phyloP scores from a whole-genome alignment of 345 rosid genomes.

The Clarkia xantiana region DNA sequence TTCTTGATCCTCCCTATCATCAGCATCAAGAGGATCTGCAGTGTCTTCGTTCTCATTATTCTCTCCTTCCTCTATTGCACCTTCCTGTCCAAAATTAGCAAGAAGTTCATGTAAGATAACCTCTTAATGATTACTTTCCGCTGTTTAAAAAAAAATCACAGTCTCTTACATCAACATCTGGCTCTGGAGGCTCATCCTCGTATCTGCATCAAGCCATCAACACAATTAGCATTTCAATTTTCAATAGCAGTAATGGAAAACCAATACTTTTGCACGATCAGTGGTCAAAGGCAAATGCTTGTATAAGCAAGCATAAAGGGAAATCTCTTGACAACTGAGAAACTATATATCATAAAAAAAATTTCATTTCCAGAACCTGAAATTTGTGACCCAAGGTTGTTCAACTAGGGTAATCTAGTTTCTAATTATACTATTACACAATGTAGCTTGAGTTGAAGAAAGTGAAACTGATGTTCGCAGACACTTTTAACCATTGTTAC shows the following conservation, averaged over 20 bases:
- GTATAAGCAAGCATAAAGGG: too few relatives aligned
- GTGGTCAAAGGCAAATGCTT: neutral
- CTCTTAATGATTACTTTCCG: neutral
- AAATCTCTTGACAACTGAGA: too few relatives aligned
- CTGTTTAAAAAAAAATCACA: neutral
- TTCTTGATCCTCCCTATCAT: conserved; percentile 37
- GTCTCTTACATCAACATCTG: conserved; percentile 57
- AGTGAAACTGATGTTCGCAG: too few relatives aligned
- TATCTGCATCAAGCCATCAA: conserved; percentile 33
- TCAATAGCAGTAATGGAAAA: neutral
- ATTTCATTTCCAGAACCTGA: too few relatives aligned
- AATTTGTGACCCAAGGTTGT: too few relatives aligned
- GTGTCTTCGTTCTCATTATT: conserved; percentile 40
- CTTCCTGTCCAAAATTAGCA: conserved; percentile 38
- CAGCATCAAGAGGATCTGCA: conserved; percentile 50
- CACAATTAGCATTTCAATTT: neutral
- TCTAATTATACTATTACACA: too few relatives aligned
- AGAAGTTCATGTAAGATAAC: neutral
- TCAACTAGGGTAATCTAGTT: too few relatives aligned
- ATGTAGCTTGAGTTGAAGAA: too few relatives aligned
- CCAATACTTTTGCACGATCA: neutral
- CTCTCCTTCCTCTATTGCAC: conserved; percentile 53
- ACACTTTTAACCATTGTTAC: too few relatives aligned
- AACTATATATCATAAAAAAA: too few relatives aligned
- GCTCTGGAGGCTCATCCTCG: conserved; percentile 82